Evolutionary conservation across 331 rosid genomes (phyloP), one percentile per base, ranked within the genome.

Genomic region (Pyrus hybrid): DNA sequence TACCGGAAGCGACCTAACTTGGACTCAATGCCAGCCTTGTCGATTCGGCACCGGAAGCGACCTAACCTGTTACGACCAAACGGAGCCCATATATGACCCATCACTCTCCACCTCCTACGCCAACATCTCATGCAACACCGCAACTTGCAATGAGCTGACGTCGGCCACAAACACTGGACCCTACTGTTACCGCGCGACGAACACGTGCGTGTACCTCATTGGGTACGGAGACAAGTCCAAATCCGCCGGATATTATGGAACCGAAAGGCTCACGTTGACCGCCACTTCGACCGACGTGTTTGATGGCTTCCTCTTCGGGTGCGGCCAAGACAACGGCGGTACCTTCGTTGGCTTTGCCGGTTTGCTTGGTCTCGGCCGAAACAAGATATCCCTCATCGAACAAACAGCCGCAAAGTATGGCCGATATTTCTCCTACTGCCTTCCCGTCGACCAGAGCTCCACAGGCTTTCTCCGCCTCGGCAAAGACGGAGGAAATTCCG

Each of bases 11-110:
- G 90, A 86, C 62, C 67, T 86, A 37, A 83, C 98, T 25, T 91
- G 98, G 97, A 93, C 97, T 60, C 98, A 93, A 33, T 93, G 98
- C 51, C 1, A 77, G 79, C 93, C 98, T 1, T 93, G 96, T 17
- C 66, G 10, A 2, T 76, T 93, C 23, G 96, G 89, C 91, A 92
- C 90, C 0, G 86, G 90, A 0, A 86, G 86, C 57, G 86, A 86
- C 62, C 67, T 86, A 37, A 83, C 68, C 3, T 93, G 96, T 77
- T 93, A 89, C 75, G 14, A 63, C 5, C 97, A 93, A 8, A 58
- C 68, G 23, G 93, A 91, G 8, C 37, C 72, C 1, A 84, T 83
- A 26, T 89, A 80, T 33, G 79, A 88, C 18, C 96, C 98, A 2
- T 73, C 92, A 0, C 18, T 77, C 32, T 88, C 93, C 4, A 3